These are phyloP conservation scores for Eucalyptus cladocalyx DNA, from an alignment of 345 rosid species.

Conservation along the genomic window DNA sequence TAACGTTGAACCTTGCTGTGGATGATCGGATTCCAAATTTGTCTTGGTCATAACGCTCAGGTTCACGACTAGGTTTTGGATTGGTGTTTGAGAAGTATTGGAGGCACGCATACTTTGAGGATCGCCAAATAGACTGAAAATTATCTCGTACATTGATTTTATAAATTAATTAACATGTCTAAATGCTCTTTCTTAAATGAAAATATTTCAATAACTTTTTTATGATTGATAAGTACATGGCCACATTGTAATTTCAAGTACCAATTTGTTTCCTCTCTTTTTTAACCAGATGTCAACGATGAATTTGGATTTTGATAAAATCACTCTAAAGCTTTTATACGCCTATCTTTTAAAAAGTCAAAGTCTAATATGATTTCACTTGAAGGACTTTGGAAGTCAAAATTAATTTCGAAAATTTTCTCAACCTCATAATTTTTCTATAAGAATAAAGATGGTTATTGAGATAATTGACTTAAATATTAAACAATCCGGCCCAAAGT, in stretches of 20 bases:
- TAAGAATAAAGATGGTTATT: background rate
- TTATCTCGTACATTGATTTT: background rate
- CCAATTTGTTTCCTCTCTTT: background rate
- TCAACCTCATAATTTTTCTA: background rate
- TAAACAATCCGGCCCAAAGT: background rate
- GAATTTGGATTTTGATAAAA: background rate
- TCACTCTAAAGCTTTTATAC: background rate
- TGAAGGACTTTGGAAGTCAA: background rate
- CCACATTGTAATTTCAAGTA: background rate
- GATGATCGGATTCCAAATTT: background rate
- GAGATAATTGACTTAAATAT: background rate
- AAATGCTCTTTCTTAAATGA: background rate
- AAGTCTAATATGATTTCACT: background rate
- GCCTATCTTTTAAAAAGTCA: background rate
- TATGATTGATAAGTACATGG: background rate
- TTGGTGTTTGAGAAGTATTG: background rate
- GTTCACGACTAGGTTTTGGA: background rate
- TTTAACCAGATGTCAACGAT: accelerated
- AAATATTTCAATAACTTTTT: background rate
- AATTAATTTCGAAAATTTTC: background rate
- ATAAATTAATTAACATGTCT: background rate
- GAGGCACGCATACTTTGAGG: background rate
- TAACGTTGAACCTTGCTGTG: background rate
- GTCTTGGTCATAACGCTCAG: background rate
- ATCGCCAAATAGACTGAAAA: background rate